Conservation (phyloP, 768 basidiomycete species). For the Rhizopogon salebrosus region DNA sequence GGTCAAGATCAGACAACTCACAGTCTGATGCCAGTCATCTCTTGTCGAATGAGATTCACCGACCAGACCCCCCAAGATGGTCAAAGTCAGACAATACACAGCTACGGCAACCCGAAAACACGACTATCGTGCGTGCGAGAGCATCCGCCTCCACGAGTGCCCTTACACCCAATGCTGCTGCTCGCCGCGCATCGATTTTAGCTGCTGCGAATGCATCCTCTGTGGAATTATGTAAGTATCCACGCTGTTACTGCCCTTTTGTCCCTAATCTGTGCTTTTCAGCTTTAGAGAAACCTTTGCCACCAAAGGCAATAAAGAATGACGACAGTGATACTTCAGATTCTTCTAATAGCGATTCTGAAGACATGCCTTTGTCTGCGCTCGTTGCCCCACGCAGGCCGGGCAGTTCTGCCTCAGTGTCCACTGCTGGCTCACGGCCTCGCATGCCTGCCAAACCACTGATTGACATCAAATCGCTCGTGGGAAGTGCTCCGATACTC, state of each 20-base stretch:
- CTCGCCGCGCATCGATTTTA: constrained; percentile 43
- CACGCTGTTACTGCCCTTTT: neutral
- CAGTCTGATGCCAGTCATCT: no score
- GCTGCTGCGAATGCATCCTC: constrained; percentile 27
- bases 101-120: constrained; percentile 4
- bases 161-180: constrained; percentile 44
- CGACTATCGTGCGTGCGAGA: constrained; percentile 26
- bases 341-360: constrained; percentile 39
- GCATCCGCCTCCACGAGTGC: constrained; percentile 60
- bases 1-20: constrained; percentile 22
- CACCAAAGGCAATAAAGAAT: constrained; percentile 3
- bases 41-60: neutral
- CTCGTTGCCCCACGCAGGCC: constrained; percentile 61
- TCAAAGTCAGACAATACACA: constrained; percentile 28
- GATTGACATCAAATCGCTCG: constrained; percentile 31
- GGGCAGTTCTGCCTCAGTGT: constrained; percentile 48
- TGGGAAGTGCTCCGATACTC: constrained; percentile 32
- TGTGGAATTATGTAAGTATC: constrained; percentile 24
- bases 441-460: constrained; percentile 39
- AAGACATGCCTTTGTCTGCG: constrained; percentile 60
- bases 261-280: neutral
- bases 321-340: constrained; percentile 23
- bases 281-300: neutral
- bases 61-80: constrained; percentile 6
- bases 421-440: constrained; percentile 17